Evolutionary conservation across 331 rosid species (phyloP), one percentile per base, ranked within the genome.

Genomic region (Saraca asoca): DNA sequence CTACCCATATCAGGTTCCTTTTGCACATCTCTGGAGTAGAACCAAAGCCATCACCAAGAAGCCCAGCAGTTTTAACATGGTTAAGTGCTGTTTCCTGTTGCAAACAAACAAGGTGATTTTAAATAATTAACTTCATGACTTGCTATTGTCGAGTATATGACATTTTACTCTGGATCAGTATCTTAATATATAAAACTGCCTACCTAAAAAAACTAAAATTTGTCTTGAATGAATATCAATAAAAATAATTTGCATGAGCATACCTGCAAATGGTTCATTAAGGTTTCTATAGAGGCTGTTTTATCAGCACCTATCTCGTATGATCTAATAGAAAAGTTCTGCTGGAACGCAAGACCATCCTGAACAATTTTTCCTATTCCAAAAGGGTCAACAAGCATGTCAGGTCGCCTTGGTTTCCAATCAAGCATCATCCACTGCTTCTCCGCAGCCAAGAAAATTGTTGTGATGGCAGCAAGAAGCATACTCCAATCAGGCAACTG

Each of bases 371-470:
- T 86, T 55, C 98, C 98, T 24, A 94, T 70, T 51, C 92, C 96
- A 85, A 93, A 93, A 3, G 97, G 85, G 56, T 94, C 91, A 13
- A 81, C 64, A 58, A 84, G 88, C 96, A 93, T 77, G 81, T 90
- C 98, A 20, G 95, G 50, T 39, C 98, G 88, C 78, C 88, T 86
- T 38, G 98, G 97, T 75, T 94, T 94, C 98, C 98, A 90, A 75
- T 94, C 98, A 60, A 94, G 98, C 97, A 94, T 94, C 90, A 88
- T 94, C 98, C 98, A 94, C 80, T 94, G 97, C 76, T 94, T 94
- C 84, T 94, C 98, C 0, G 98, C 98, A 1, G 97, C 98, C 86
- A 94, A 74, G 85, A 94, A 88, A 66, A 90, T 79, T 9, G 97
- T 94, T 7, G 98, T 94, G 45, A 94, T 88, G 51, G 98, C 98